These are phyloP conservation scores for Odontarrhena argentea DNA, from an alignment of 345 rosid species.

Conservation along the genomic window DNA sequence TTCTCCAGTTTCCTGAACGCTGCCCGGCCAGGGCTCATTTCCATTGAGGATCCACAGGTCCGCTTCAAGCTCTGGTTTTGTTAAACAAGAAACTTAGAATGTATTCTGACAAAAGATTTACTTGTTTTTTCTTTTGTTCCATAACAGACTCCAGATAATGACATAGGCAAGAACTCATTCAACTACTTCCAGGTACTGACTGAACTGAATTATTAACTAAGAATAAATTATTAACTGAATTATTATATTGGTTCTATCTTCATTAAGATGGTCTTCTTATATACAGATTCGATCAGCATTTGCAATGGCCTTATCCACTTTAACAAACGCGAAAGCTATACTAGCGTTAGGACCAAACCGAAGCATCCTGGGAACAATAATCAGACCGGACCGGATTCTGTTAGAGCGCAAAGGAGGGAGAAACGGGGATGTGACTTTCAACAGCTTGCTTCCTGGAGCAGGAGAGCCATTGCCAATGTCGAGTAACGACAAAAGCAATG, in stretches of 20 bases:
- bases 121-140: slow-evolving; percentile 5
- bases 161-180: slow-evolving; percentile 87
- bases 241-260: neutral
- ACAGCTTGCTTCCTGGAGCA: slow-evolving; percentile 77
- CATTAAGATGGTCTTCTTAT: neutral
- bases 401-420: slow-evolving; percentile 79
- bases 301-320: slow-evolving; percentile 69
- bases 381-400: slow-evolving; percentile 75
- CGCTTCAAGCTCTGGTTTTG: slow-evolving; percentile 20
- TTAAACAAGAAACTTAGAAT: slow-evolving; percentile 2
- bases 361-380: slow-evolving; percentile 92
- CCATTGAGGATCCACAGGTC: slow-evolving; percentile 98
- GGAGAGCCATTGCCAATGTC: slow-evolving; percentile 74
- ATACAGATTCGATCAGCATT: slow-evolving; percentile 91
- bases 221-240: neutral
- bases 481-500: slow-evolving; percentile 36
- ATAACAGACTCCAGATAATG: slow-evolving; percentile 78
- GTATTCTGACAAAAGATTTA: slow-evolving; percentile 10
- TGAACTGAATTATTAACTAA: neutral
- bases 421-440: slow-evolving; percentile 67
- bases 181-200: slow-evolving; percentile 86
- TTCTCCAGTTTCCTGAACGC: slow-evolving; percentile 59
- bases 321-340: slow-evolving; percentile 71
- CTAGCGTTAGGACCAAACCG: slow-evolving; percentile 62
- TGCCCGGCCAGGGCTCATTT: slow-evolving; percentile 69